Percentiles rank a stretch among this genome's conserved stretches.
These are phyloP conservation scores for Phytophthora sojae DNA, from an alignment of 352 stramenopile species.

Conservation along the genomic window DNA sequence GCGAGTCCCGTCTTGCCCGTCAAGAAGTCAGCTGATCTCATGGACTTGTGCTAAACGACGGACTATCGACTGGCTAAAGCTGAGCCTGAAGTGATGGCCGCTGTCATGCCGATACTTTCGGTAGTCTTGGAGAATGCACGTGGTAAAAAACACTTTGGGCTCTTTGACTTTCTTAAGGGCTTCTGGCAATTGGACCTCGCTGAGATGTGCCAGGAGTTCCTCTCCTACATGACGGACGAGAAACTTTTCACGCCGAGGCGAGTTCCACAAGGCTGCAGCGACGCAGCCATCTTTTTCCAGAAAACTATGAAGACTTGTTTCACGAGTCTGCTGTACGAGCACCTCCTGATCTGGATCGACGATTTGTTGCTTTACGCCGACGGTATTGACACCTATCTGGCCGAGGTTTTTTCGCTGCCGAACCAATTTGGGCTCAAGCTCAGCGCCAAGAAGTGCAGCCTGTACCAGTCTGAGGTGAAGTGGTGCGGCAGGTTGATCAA, in stretches of 20 bases:
- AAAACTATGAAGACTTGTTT: constrained; percentile 22
- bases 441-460: not conserved
- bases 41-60: constrained; percentile 2
- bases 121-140: constrained; percentile 1
- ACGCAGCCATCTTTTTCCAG: constrained; percentile 16
- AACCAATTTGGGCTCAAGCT: not conserved
- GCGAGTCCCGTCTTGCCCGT: constrained; percentile 14
- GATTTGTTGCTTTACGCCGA: not conserved
- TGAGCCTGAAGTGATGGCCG: constrained; percentile 6
- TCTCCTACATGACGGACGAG: constrained; percentile 31
- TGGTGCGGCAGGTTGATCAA: not conserved
- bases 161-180: constrained; percentile 18
- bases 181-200: constrained; percentile 19
- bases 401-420: not conserved
- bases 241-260: constrained; percentile 32
- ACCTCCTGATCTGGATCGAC: not conserved
- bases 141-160: constrained; percentile 8
- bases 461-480: constrained; percentile 1
- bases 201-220: constrained; percentile 9
- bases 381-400: not conserved
- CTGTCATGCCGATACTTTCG: constrained; percentile 19
- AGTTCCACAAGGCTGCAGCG: constrained; percentile 20
- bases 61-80: constrained; percentile 10
- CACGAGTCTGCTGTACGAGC: not conserved
- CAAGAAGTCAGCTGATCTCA: constrained; percentile 4